These are phyloP conservation scores for Proliferodiscus dingleyae DNA, from an alignment of 2,329 filamentous ascomycete species.

Conservation along the genomic window DNA sequence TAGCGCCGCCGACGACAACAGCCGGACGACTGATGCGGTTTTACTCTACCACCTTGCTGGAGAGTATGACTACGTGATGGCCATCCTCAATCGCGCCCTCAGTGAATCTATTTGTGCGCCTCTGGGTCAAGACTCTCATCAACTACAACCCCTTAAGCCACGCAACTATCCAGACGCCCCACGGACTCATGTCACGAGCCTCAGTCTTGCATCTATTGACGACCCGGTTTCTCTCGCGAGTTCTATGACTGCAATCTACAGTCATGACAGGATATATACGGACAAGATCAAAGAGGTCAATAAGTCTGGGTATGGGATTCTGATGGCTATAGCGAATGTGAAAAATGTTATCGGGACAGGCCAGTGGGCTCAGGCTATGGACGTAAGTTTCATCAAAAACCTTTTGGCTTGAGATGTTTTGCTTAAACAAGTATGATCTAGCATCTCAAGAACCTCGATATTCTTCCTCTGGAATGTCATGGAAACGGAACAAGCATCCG, in stretches of 20 bases:
- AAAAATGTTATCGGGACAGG: slow-evolving; percentile 54
- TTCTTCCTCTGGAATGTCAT: slow-evolving; percentile 71
- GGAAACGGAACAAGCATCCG: slow-evolving; percentile 78
- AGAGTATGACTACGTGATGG: slow-evolving; percentile 91
- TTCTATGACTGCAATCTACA: slow-evolving; percentile 60
- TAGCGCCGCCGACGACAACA: slow-evolving; percentile 88
- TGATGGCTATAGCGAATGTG: slow-evolving; percentile 56
- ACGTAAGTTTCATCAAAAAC: slow-evolving; percentile 47
- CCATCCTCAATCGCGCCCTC: slow-evolving; percentile 82
- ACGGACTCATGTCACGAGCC: slow-evolving; percentile 34
- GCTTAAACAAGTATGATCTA: slow-evolving; percentile 29
- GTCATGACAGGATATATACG: slow-evolving; percentile 54
- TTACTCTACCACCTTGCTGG: slow-evolving; percentile 90
- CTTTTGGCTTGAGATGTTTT: slow-evolving; percentile 5
- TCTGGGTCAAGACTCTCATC: slow-evolving; percentile 74
- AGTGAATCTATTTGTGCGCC: slow-evolving; percentile 86
- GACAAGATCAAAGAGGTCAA: slow-evolving; percentile 53
- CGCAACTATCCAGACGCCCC: slow-evolving; percentile 14
- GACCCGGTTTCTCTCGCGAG: slow-evolving; percentile 59
- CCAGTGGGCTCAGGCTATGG: slow-evolving; percentile 57
- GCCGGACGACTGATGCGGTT: slow-evolving; percentile 87
- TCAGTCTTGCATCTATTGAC: slow-evolving; percentile 62
- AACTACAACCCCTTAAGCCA: slow-evolving; percentile 52
- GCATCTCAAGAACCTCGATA: slow-evolving; percentile 69
- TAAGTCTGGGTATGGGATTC: slow-evolving; percentile 52